These are phyloP conservation scores for Teratosphaeriaceae sp. DNA, from an alignment of 2,329 filamentous ascomycete species.

Conservation along the genomic window DNA sequence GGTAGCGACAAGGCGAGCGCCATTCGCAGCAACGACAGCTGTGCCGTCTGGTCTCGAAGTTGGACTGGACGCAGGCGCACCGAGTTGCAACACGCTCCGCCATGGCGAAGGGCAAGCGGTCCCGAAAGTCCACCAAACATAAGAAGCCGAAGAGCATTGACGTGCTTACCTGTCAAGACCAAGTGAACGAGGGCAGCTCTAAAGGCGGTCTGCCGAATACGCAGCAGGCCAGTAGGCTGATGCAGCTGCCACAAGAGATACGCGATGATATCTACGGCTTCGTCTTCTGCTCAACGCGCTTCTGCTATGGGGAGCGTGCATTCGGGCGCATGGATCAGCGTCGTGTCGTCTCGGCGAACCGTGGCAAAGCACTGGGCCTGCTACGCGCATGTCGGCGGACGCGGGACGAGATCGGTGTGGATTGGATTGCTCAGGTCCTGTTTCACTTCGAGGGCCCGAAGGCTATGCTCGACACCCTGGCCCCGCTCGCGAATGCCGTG, in stretches of 20 bases:
- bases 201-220: too few relatives aligned
- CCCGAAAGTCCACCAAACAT: too few relatives aligned
- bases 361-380: slow-evolving; percentile 8
- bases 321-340: slow-evolving; percentile 7
- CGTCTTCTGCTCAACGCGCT: slow-evolving; percentile 9
- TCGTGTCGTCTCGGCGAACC: slow-evolving; percentile 6
- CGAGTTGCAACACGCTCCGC: too few relatives aligned
- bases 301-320: slow-evolving; percentile 9
- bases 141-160: too few relatives aligned
- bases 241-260: slow-evolving; percentile 14
- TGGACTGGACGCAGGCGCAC: too few relatives aligned
- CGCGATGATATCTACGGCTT: slow-evolving; percentile 11
- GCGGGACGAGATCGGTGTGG: neutral
- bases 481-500: neutral
- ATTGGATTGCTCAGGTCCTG: neutral
- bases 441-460: neutral
- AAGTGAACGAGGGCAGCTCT: too few relatives aligned
- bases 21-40: too few relatives aligned
- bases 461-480: neutral
- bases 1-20: too few relatives aligned
- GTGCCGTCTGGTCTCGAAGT: too few relatives aligned
- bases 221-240: slow-evolving; percentile 7
- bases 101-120: too few relatives aligned
- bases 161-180: too few relatives aligned
- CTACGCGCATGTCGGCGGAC: slow-evolving; percentile 9